Conservation (phyloP, 768 basidiomycete genomes). For the Epithele typhae region DNA sequence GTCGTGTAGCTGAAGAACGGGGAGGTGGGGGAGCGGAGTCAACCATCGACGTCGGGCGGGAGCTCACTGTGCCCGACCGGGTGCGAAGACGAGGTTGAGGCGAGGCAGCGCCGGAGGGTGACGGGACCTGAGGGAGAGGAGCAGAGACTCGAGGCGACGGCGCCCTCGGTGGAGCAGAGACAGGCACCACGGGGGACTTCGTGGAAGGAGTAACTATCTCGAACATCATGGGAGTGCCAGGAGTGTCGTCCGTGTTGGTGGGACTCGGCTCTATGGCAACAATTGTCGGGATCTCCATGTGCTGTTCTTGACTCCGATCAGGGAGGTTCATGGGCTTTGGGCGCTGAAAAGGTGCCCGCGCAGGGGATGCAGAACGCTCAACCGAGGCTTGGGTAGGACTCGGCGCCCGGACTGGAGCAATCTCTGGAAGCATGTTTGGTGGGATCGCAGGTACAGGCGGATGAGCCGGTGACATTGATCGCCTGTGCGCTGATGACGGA, state of each 20-base stretch:
- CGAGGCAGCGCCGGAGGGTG: neutral
- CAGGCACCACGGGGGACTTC: neutral
- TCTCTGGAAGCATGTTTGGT: neutral
- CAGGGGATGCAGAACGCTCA: no score
- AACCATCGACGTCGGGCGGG: neutral
- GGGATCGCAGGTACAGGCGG: neutral
- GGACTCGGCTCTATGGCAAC: constrained; percentile 2
- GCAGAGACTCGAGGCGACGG: neutral
- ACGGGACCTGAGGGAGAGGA: neutral
- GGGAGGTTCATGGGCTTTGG: no score
- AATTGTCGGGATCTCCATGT: neutral
- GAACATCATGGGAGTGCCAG: constrained; percentile 18
- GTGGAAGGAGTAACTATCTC: constrained; percentile 7
- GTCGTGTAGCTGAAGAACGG: constrained; percentile 1
- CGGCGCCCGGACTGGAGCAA: no score
- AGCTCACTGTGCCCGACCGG: constrained; percentile 13
- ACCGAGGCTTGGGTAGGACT: no score
- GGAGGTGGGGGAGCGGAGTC: neutral
- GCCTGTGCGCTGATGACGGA: no score
- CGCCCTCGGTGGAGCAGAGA: neutral
- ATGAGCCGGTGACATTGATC: no score
- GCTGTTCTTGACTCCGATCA: neutral
- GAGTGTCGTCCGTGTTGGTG: constrained; percentile 15
- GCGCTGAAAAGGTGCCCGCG: no score
- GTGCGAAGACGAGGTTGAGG: constrained; percentile 3